Base-by-base conservation (phyloP, 768 basidiomycete species). In the Collybiopsis luxurians region DNA sequence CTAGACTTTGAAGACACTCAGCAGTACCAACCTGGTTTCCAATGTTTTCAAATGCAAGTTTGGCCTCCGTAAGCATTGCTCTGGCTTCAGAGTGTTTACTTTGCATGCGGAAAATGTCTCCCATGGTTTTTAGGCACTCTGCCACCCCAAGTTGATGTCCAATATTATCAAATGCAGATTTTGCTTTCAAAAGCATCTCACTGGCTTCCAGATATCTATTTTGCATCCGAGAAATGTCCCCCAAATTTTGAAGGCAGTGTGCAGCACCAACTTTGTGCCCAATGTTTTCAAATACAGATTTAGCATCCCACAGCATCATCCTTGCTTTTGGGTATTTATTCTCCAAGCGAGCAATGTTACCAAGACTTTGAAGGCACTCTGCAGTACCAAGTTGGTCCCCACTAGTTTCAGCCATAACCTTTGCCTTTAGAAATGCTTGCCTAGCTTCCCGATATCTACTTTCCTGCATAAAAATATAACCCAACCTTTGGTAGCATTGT, bases 1-100 rank as follows among this genome's bases (percentile, higher is more conserved):
- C 52, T 9, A 53, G n/a, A 34, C 52, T 7, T 53, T 56, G 54
- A 15, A 56, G 24, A 56, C 54, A 56, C 26, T 56, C 52, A 9
- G 47, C 47, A 56, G 46, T 13, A 17, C 54, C 54, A 7, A 49
- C 12, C 34, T 26, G 45, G 51, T 54, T 13, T 21, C 40, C 52
- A 36, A 53, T 24, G 7, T 7, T 9, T 38, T 38, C 36, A 38
- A 38, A 38, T 38, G 7, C 9, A 17, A 38, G 6, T 34, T 53
- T 40, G 24, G 34, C 31, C 38, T 53, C 17, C 42, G 23, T 42
- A 6, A 53, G 36, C 42, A 39, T 46, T 12, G 47, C 12, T 19
- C 13, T 53, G 47, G 52, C 40, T 47, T 47, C 40, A 39, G 6
- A 6, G 24, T 53, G 19, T 38, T 28, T 36, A 42, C 24, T 34